Evolutionary conservation across 176 grass and related monocot genomes (phyloP).

Genomic region (Phoenix dactylifera): DNA sequence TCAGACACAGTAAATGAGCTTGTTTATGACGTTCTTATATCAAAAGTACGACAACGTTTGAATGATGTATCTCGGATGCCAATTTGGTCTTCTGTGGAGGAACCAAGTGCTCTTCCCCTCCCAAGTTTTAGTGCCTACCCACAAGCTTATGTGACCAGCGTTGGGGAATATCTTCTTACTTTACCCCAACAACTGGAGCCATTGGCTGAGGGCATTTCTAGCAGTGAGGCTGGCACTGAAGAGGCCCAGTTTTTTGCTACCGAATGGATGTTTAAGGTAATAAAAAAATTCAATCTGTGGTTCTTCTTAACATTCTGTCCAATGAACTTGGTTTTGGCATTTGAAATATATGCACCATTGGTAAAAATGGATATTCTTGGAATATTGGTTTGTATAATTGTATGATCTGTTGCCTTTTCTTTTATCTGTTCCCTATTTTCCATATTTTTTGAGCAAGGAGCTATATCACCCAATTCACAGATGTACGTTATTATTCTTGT

Average conservation of each 20-base stretch:
- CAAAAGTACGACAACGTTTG: slow-evolving; percentile 70
- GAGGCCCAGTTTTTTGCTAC: slow-evolving; percentile 96
- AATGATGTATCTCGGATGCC: slow-evolving; percentile 65
- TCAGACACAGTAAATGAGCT: slow-evolving; percentile 94
- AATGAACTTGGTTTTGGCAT: too few species aligned
- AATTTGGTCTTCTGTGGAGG: slow-evolving; percentile 84
- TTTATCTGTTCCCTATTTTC: too few species aligned
- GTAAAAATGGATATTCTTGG: too few species aligned
- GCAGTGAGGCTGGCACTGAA: slow-evolving; percentile 55
- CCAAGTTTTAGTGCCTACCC: slow-evolving; percentile 98
- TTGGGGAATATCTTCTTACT: slow-evolving; percentile 97
- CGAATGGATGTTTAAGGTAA: slow-evolving; percentile 99
- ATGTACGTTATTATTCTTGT: too few species aligned
- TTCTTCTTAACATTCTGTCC: too few species aligned
- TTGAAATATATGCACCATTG: too few species aligned
- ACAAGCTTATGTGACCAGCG: slow-evolving; percentile 77
- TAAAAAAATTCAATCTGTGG: neutral
- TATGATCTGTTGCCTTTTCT: too few species aligned
- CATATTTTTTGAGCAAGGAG: too few species aligned
- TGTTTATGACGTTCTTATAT: slow-evolving; percentile 91
- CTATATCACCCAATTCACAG: too few species aligned
- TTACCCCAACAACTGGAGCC: slow-evolving; percentile 93
- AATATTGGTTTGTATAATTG: too few species aligned
- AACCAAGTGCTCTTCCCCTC: slow-evolving; percentile 75
- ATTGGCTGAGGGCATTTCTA: slow-evolving; percentile 72